Base-by-base conservation (phyloP, 345 rosid species). In the Punica granatum region DNA sequence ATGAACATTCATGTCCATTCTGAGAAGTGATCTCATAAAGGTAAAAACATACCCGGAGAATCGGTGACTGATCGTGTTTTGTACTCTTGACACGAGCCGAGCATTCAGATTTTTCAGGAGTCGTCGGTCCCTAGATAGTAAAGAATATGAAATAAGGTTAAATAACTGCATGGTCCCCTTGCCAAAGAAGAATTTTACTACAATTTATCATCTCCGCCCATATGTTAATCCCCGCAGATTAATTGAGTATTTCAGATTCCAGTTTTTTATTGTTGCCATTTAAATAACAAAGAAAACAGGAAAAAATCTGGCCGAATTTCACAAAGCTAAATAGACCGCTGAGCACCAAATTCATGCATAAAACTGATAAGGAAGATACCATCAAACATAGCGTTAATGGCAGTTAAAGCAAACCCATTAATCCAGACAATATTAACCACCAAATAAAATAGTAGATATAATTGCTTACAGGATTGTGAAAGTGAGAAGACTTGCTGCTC, bases 81-180 rank as follows among this genome's bases (percentile, higher is more conserved):
- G 80, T 63, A 64, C 81, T 80, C 79, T 78, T 83, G 5, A 76
- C 75, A 44, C 88, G 80, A 71, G 76, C 72, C 0, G 75, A 75
- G 70, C 82, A 80, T 73, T 91, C 95, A 26, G 77, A 79, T 56
- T 94, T 91, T 74, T 91, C 92, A 6, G 92, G 93, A 31, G 99
- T 94, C 25, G 86, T 84, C 56, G 92, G 99, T 64, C 92, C 92
- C 97, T 94, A 76, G 26, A 58, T 8, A 25, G 18, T 31, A 26
- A 30, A 41, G 34, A 35, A 18, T 30, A 28, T 68, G 26, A 30
- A 49, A 34, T 18, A 39, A 32, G 36, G 37, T 8, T 58, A 53
- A 10, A 25, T 53, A 23, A 26, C 15, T 56, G 5, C 19, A 44
- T 44, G 41, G 11, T 4, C 5, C 11, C 6, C 11, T 4, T 37